These are phyloP conservation scores for Spathaspora sp. DNA, from an alignment of 1,139 yeast genomes.

Conservation along the genomic window DNA sequence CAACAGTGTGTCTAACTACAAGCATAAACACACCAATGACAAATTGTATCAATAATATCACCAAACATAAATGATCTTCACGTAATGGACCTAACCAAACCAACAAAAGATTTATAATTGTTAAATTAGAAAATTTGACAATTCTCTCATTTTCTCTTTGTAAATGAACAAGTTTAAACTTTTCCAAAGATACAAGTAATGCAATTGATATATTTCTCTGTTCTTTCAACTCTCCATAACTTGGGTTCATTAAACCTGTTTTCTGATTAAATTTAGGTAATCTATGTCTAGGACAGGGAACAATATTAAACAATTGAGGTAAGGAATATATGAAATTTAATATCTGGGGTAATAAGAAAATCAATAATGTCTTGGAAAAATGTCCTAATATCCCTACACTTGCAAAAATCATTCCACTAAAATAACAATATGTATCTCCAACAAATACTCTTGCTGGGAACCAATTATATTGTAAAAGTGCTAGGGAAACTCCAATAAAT, in stretches of 20 bases:
- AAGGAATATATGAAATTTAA: constrained; percentile 83
- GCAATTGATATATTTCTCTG: constrained; percentile 19
- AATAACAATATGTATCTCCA: constrained; percentile 97
- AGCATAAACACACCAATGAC: constrained; percentile 66
- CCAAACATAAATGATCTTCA: constrained; percentile 70
- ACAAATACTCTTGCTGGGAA: constrained; percentile 93
- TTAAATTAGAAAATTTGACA: constrained; percentile 70
- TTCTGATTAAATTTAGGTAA: constrained; percentile 70
- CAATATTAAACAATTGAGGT: constrained; percentile 82
- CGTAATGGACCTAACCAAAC: constrained; percentile 90
- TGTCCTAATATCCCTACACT: constrained; percentile 96
- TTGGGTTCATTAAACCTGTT: constrained; percentile 77
- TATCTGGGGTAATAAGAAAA: constrained; percentile 88
- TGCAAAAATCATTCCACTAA: constrained; percentile 98
- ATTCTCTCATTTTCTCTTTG: constrained; percentile 34
- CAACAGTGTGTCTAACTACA: constrained; percentile 76
- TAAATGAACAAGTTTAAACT: constrained; percentile 51
- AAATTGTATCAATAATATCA: constrained; percentile 63
- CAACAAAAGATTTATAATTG: constrained; percentile 76
- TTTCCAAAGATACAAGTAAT: constrained; percentile 36
- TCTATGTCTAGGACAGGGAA: constrained; percentile 96
- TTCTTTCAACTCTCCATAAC: constrained; percentile 32
- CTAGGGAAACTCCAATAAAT: constrained; percentile 80
- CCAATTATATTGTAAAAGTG: constrained; percentile 77
- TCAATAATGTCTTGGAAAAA: constrained; percentile 85